Percentiles rank a stretch among this genome's conserved stretches.
Conservation (phyloP, 305 asterid species). For the Fraxinus paxiana region DNA sequence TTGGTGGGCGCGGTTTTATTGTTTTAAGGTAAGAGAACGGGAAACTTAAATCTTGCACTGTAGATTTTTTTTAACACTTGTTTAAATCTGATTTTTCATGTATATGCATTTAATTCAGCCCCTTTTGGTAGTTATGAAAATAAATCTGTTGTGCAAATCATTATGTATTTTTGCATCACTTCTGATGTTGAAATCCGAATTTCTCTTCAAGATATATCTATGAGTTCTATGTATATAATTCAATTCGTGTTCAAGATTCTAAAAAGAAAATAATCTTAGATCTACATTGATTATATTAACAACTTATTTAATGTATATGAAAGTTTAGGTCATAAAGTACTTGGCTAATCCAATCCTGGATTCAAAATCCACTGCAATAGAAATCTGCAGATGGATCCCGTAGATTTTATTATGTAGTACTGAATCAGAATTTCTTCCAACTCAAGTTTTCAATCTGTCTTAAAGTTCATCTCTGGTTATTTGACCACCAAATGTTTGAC, state of each 20-base stretch:
- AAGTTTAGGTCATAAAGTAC: not conserved
- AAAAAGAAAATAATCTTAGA: not conserved
- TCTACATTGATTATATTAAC: not conserved
- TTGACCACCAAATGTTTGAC: not conserved
- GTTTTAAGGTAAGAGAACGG: not conserved
- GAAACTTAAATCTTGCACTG: not conserved
- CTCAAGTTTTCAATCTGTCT: not conserved
- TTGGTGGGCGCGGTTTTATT: not conserved
- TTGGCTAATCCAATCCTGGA: not conserved
- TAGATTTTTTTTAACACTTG: not conserved
- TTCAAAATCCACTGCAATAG: not conserved
- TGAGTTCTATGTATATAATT: not conserved
- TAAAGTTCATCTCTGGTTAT: not conserved
- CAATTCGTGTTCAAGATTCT: not conserved
- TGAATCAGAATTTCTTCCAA: not conserved
- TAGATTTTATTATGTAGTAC: not conserved
- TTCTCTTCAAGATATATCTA: not conserved
- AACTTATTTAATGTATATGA: not conserved
- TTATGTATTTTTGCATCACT: not conserved
- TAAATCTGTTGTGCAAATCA: not conserved
- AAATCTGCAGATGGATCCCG: not conserved
- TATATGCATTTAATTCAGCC: not conserved
- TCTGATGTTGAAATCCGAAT: not conserved
- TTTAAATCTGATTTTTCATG: not conserved
- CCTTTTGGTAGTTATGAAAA: not conserved